Conservation (phyloP, 257 asterid species). For the Solanum pimpinellifolium region DNA sequence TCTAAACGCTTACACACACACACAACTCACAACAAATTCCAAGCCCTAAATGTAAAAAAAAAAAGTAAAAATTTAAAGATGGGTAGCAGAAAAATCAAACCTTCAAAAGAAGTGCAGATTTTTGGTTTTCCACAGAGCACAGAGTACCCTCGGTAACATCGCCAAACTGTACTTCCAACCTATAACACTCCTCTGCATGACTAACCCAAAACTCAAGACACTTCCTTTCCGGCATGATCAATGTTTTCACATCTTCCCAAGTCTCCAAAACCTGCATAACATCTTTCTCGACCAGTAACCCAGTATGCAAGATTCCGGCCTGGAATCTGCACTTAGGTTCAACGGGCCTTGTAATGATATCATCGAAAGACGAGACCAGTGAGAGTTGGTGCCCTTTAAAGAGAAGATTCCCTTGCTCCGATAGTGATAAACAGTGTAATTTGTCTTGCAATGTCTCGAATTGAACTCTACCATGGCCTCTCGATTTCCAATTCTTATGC, state of each 20-base stretch:
- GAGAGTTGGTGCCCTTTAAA: conserved; percentile 44
- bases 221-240: conserved; percentile 79
- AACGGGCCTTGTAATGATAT: conserved; percentile 46
- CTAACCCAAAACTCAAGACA: conserved; percentile 41
- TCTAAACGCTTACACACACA: not conserved
- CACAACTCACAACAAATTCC: not conserved
- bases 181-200: conserved; percentile 32
- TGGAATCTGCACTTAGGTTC: conserved; percentile 39
- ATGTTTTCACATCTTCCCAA: conserved; percentile 45
- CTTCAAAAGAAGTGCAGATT: conserved; percentile 51
- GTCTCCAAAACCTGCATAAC: conserved; percentile 47
- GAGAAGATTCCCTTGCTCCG: conserved; percentile 27
- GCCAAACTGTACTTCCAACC: conserved; percentile 60
- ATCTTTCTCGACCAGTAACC: conserved; percentile 37
- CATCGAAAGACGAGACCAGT: conserved; percentile 35
- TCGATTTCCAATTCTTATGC: conserved; percentile 73
- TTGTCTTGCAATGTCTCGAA: conserved; percentile 46
- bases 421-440: conserved; percentile 29
- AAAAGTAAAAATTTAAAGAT: not conserved
- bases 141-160: conserved; percentile 48
- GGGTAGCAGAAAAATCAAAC: conserved; percentile 17
- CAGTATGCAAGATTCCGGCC: conserved; percentile 33
- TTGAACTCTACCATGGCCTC: conserved; percentile 80
- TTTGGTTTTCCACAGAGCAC: conserved; percentile 27
- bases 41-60: not conserved